Percentiles rank a stretch among this genome's conserved stretches.
Conservation (phyloP, 2,329 filamentous ascomycete genomes). For the Alternaria conjuncta region DNA sequence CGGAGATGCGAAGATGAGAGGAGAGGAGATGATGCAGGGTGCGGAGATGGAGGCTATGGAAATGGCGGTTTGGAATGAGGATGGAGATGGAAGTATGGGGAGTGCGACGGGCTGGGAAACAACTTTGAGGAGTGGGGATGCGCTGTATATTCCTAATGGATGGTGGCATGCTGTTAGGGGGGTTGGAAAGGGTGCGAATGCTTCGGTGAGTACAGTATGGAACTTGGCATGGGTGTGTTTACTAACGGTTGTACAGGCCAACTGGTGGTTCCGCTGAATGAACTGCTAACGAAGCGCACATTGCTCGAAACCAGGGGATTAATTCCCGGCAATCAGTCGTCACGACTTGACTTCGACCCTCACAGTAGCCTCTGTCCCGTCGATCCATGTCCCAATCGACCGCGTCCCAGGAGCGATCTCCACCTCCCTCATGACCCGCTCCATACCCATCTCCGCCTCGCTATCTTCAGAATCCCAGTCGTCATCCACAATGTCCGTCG, state of each 20-base stretch:
- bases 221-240: background rate
- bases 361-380: constrained; percentile 72
- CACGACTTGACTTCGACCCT: constrained; percentile 65
- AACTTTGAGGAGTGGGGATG: constrained; percentile 69
- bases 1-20: constrained; percentile 65
- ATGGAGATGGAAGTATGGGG: constrained; percentile 7
- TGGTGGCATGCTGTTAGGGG: constrained; percentile 90
- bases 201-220: constrained; percentile 54
- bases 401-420: constrained; percentile 81
- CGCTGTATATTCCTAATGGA: constrained; percentile 77
- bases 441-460: constrained; percentile 64
- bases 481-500: constrained; percentile 62
- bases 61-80: constrained; percentile 69
- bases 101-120: constrained; percentile 41
- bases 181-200: constrained; percentile 62
- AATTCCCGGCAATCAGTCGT: background rate
- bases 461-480: constrained; percentile 55
- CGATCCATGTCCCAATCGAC: constrained; percentile 82
- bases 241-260: constrained; percentile 55
- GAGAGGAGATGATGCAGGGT: constrained; percentile 91
- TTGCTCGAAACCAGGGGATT: no score
- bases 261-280: constrained; percentile 79
- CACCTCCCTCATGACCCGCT: constrained; percentile 79
- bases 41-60: constrained; percentile 71
- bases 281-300: no score